Base-by-base conservation (phyloP, 202 grass and related monocot species). In the Zoysia matrella region DNA sequence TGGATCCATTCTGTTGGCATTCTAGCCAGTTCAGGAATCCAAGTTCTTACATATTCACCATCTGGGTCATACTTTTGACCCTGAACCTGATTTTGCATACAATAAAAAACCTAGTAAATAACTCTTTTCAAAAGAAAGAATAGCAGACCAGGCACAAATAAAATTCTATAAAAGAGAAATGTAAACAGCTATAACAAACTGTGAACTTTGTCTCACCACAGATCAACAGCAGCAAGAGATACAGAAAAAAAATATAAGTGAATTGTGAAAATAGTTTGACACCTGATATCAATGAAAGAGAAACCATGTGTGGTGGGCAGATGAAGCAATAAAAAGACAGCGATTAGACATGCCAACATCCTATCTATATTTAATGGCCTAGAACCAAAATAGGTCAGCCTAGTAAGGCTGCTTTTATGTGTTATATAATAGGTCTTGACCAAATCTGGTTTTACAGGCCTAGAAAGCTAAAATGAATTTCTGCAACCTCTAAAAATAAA, bases 1-100 rank as follows among this genome's bases (percentile, higher is more conserved):
- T 97, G 94, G 48, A 97, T 93, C 94, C 94, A 97, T 77, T 94
- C 75, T 18, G 86, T 86, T 60, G 94, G 94, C 88, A 94, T 86
- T 84, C 94, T 86, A 60, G 84, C 88, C 11, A 97, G 79, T 83
- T 97, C 94, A 65, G 94, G 94, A 70, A 97, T 88, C 92, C 94
- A 97, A 53, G 53, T 90, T 94, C 94, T 87, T 69, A 97, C 81
- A 79, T 97, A 94, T 72, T 92, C 90, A 63, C 94, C 92, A 82
- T 94, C 83, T 18, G 92, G 88, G 71, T 97, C 92, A 72, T 86
- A 94, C 67, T 87, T 92, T 78, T 94, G 80, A 75, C 94, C 92
- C 83, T 94, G 90, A 84, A 91, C 75, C 94, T 97, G 82, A 41
- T 76, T 85, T 89, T 70, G 15, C 12, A 39, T 56, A 8, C 72